Evolutionary conservation across 768 basidiomycete genomes (phyloP).

Genomic region (Xerocomus potaroensis): DNA sequence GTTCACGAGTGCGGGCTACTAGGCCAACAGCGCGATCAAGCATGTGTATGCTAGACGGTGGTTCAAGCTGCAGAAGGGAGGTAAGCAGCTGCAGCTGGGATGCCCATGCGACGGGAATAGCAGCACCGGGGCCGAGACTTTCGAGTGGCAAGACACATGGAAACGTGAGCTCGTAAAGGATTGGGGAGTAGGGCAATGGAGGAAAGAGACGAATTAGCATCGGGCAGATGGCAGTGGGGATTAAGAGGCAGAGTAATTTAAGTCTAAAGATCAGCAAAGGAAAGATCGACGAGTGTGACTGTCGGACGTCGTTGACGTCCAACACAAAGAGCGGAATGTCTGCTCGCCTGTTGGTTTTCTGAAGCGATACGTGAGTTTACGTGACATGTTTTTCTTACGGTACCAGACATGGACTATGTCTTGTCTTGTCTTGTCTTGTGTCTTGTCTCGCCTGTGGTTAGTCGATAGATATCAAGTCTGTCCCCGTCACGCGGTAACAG

Average conservation of each 20-base stretch:
- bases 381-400: conserved; percentile 21
- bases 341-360: conserved; percentile 27
- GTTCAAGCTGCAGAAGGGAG: conserved; percentile 47
- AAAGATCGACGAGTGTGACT: conserved; percentile 5
- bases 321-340: conserved; percentile 19
- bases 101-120: conserved; percentile 51
- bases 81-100: conserved; percentile 48
- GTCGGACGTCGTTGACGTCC: conserved; percentile 28
- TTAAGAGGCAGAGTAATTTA: conserved; percentile 26
- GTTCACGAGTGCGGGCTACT: conserved; percentile 49
- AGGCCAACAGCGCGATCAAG: conserved; percentile 60
- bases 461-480: too few species aligned
- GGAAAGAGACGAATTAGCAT: conserved; percentile 60
- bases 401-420: conserved; percentile 10
- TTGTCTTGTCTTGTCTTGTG: too few species aligned
- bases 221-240: conserved; percentile 11
- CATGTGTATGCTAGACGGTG: conserved; percentile 49
- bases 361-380: conserved; percentile 30
- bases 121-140: conserved; percentile 28
- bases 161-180: conserved; percentile 58
- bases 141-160: conserved; percentile 34
- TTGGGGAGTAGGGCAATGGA: conserved; percentile 42
- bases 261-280: conserved; percentile 13
- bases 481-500: too few species aligned
- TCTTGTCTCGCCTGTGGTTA: too few species aligned